phyloP scores from a whole-genome alignment of 306 rosid species.

The Trichosanthes truncata region DNA sequence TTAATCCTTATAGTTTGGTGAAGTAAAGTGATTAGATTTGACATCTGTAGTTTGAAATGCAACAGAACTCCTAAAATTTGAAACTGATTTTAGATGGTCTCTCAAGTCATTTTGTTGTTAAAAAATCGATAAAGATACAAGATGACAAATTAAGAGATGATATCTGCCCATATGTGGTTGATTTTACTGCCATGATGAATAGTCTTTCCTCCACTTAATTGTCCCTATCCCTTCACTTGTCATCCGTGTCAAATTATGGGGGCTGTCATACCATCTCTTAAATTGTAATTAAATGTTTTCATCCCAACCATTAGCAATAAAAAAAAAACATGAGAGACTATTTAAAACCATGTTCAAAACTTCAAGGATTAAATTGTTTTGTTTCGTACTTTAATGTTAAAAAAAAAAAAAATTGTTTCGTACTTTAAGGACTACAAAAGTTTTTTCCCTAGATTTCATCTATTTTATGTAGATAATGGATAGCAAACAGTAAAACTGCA shows the following conservation, averaged over 20 bases:
- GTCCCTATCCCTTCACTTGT: not conserved
- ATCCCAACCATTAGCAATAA: not conserved
- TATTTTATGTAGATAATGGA: not conserved
- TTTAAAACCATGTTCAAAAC: not conserved
- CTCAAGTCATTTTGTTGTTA: not conserved
- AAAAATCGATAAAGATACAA: not conserved
- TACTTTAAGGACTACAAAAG: not conserved
- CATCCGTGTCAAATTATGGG: not conserved
- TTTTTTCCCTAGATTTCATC: not conserved
- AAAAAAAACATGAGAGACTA: not conserved
- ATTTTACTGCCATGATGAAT: not conserved
- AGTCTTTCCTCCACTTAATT: not conserved
- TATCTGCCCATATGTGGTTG: not conserved
- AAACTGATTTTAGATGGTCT: not conserved
- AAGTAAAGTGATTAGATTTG: not conserved
- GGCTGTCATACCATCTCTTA: not conserved
- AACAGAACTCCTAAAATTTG: not conserved
- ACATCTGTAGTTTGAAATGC: not conserved
- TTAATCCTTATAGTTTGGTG: not conserved
- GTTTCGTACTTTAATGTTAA: too few species aligned
- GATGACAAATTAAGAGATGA: not conserved
- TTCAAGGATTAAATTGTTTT: not conserved
- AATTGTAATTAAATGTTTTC: not conserved
- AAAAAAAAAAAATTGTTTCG: not conserved
- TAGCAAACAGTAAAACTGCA: not conserved